Conservation (phyloP, 257 asterid genomes). For the Rehmannia glutinosa region DNA sequence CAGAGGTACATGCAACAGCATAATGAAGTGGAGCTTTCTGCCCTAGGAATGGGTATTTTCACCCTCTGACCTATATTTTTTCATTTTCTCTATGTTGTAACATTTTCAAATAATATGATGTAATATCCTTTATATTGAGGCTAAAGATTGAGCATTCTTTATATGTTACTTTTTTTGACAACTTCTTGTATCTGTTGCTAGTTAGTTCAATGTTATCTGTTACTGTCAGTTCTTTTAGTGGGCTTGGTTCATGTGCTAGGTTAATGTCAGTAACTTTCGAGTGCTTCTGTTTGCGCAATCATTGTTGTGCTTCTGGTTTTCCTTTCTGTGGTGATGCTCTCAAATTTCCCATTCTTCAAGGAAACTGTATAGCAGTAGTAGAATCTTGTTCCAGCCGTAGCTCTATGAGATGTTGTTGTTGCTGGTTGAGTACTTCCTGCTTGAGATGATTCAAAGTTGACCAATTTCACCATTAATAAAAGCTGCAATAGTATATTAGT, state of each 20-base stretch:
- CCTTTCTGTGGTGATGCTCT: not conserved
- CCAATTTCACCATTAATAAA: no score
- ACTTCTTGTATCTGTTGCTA: not conserved
- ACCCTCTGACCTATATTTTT: not conserved
- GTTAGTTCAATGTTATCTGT: no score
- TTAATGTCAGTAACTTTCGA: not conserved
- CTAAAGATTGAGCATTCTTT: not conserved
- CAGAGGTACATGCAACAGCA: conserved; percentile 78
- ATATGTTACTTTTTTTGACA: no score
- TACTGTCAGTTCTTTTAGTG: no score
- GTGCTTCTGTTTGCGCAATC: not conserved
- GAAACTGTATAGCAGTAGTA: not conserved
- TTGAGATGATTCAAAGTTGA: no score
- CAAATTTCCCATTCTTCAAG: no score
- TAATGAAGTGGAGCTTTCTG: conserved; percentile 61
- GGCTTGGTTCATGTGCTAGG: not conserved
- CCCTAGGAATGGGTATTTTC: conserved; percentile 57
- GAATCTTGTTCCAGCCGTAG: not conserved
- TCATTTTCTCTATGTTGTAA: not conserved
- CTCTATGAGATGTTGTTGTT: not conserved
- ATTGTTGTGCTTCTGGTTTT: not conserved
- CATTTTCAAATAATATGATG: not conserved
- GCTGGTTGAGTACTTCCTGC: not conserved
- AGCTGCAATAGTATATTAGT: no score
- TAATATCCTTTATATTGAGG: not conserved